phyloP scores from a whole-genome alignment of 1,284 basidiomycete species.

The Marasmius sp. region DNA sequence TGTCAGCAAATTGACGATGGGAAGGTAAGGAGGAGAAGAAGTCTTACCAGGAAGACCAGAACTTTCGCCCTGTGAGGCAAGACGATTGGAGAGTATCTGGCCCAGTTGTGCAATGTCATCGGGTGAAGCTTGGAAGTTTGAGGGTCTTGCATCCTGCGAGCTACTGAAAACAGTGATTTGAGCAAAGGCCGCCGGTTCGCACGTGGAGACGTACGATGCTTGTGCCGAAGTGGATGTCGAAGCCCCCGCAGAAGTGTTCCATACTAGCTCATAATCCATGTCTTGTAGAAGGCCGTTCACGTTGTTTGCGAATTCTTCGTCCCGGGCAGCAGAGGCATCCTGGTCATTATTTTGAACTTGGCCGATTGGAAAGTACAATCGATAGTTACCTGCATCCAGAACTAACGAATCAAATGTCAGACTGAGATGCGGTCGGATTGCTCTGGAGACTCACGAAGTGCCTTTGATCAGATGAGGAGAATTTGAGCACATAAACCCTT shows the following conservation, averaged over 20 bases:
- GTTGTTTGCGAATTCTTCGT: conserved; percentile 69
- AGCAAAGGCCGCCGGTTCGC: not conserved
- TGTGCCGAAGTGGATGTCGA: conserved; percentile 42
- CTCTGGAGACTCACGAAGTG: conserved; percentile 65
- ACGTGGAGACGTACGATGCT: conserved; percentile 12
- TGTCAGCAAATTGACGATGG: conserved; percentile 7
- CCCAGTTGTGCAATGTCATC: conserved; percentile 58
- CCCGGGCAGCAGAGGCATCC: conserved; percentile 68
- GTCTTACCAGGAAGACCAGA: conserved; percentile 14
- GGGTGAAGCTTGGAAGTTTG: conserved; percentile 39
- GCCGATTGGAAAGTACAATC: conserved; percentile 1
- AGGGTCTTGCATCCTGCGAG: conserved; percentile 12
- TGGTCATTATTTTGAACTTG: conserved; percentile 24
- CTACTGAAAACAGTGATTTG: not conserved
- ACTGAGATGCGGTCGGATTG: conserved; percentile 1
- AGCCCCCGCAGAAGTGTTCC: conserved; percentile 39
- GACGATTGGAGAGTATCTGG: conserved; percentile 37
- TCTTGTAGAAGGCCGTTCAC: conserved; percentile 68
- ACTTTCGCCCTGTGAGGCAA: conserved; percentile 10
- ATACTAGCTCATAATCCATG: conserved; percentile 57
- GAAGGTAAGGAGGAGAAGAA: conserved; percentile 3
- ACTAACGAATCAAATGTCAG: conserved; percentile 40
- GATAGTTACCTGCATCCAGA: conserved; percentile 74
- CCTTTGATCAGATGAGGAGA: conserved; percentile 75
- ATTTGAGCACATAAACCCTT: conserved; percentile 77